Percentiles rank a stretch among this genome's conserved stretches.
Evolutionary conservation across 2,329 filamentous ascomycete species (phyloP).

Genomic region (Fusarium acutatum): DNA sequence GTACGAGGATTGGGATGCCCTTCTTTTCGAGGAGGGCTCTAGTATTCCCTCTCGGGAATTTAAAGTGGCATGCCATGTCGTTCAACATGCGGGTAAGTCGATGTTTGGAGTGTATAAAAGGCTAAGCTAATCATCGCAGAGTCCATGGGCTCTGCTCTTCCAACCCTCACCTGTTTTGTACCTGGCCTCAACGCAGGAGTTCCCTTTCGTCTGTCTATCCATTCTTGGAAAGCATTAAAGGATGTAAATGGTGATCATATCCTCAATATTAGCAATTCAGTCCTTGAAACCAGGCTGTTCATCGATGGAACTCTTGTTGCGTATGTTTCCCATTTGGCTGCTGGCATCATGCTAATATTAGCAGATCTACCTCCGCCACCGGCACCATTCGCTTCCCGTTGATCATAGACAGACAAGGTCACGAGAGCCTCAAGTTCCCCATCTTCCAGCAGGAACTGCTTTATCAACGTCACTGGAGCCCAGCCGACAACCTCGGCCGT

Average conservation of each 20-base stretch:
- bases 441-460: constrained; percentile 74
- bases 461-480: constrained; percentile 75
- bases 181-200: constrained; percentile 67
- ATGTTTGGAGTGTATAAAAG: no score
- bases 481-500: constrained; percentile 74
- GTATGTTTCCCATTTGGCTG: constrained; percentile 50
- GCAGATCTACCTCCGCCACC: constrained; percentile 64
- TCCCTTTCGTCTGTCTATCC: constrained; percentile 77
- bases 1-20: constrained; percentile 86
- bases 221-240: constrained; percentile 73
- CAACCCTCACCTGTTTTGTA: constrained; percentile 76
- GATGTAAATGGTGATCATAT: background rate
- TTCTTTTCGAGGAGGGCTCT: constrained; percentile 75
- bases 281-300: constrained; percentile 74
- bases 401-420: constrained; percentile 63
- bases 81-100: constrained; percentile 58
- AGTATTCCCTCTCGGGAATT: constrained; percentile 83
- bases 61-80: constrained; percentile 77
- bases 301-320: constrained; percentile 72
- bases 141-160: constrained; percentile 63
- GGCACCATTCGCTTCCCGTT: constrained; percentile 61
- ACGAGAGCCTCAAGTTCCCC: constrained; percentile 74
- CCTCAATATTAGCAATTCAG: constrained; percentile 57
- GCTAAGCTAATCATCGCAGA: constrained; percentile 49
- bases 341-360: background rate